Evolutionary conservation across 805 yeast genomes (phyloP).

Genomic region (Ogataea nakhonphanomensis): DNA sequence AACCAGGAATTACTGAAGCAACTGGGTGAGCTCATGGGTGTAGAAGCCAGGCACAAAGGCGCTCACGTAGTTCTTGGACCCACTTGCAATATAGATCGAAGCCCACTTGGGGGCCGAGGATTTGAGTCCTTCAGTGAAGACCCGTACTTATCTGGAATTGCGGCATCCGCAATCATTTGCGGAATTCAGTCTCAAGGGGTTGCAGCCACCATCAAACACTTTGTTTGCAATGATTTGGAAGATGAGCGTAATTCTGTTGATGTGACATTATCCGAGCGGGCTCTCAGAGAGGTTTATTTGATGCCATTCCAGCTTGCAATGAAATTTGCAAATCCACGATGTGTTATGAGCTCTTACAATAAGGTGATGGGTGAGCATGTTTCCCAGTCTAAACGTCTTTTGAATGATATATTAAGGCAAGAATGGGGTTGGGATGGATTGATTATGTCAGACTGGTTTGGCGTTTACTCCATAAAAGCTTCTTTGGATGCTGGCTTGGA

Average conservation of each 20-base stretch:
- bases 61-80: conserved; percentile 40
- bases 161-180: conserved; percentile 46
- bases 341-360: conserved; percentile 63
- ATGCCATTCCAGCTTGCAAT: conserved; percentile 65
- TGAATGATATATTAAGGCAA: conserved; percentile 46
- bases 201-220: conserved; percentile 61
- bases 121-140: conserved; percentile 23
- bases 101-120: conserved; percentile 41
- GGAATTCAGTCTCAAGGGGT: conserved; percentile 55
- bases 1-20: conserved; percentile 37
- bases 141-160: conserved; percentile 39
- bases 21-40: conserved; percentile 42
- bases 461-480: conserved; percentile 47
- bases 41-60: conserved; percentile 43
- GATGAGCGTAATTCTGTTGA: conserved; percentile 50
- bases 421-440: conserved; percentile 62
- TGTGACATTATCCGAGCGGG: conserved; percentile 53
- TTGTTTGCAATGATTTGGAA: conserved; percentile 61
- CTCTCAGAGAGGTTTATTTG: conserved; percentile 62
- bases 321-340: conserved; percentile 48
- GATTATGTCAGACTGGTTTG: conserved; percentile 66
- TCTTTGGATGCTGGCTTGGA: conserved; percentile 56
- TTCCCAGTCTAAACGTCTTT: conserved; percentile 43
- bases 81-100: conserved; percentile 40
- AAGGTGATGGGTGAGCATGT: conserved; percentile 62